phyloP scores from a whole-genome alignment of 2,329 filamentous ascomycete genomes.

The Mycosphaerella sp. region DNA sequence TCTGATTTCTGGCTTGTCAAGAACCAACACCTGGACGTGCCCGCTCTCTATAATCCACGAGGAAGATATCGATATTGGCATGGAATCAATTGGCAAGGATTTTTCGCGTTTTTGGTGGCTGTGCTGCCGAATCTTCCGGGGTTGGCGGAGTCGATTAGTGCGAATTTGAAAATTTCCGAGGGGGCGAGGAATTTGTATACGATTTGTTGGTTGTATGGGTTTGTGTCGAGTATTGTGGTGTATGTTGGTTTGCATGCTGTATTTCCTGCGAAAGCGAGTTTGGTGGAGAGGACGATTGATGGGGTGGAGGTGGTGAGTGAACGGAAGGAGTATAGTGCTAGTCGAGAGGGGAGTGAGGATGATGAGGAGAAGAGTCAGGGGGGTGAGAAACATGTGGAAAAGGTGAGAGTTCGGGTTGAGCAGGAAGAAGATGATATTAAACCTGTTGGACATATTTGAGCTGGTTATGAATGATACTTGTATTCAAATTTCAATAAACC shows the following conservation, averaged over 20 bases:
- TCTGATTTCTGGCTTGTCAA: constrained; percentile 51
- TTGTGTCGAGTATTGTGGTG: not conserved
- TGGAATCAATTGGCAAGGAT: not conserved
- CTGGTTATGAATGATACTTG: no score
- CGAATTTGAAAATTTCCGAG: not conserved
- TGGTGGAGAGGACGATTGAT: not conserved
- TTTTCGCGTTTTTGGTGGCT: not conserved
- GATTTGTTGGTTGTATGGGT: not conserved
- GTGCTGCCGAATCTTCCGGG: not conserved
- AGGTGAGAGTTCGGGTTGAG: not conserved
- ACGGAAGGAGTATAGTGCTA: not conserved
- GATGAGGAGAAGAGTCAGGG: not conserved
- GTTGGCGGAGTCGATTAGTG: not conserved
- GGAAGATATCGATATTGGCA: not conserved
- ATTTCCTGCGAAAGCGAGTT: not conserved
- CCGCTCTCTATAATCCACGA: not conserved
- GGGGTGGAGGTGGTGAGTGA: not conserved
- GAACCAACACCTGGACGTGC: not conserved
- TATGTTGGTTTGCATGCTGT: not conserved
- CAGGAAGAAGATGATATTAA: not conserved
- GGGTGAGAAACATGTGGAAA: not conserved
- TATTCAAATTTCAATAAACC: no score
- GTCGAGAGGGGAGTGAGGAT: not conserved
- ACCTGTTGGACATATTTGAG: not conserved
- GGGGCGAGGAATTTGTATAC: not conserved